Base-by-base conservation (phyloP, 2,329 filamentous ascomycete species). In the Aspergillus sojae region DNA sequence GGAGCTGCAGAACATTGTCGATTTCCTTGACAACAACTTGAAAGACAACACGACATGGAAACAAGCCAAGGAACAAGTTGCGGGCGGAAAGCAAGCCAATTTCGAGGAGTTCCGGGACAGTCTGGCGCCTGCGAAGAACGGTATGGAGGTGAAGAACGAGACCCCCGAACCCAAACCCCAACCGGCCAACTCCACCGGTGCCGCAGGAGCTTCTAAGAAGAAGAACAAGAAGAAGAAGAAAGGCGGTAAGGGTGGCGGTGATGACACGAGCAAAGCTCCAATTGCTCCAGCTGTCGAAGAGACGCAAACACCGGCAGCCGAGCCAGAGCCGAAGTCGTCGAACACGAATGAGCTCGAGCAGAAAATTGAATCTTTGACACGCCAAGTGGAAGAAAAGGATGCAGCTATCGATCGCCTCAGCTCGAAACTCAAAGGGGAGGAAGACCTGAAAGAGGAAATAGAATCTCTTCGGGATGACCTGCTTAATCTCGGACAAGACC, bases 181-280 rank as follows among this genome's bases (percentile, higher is more conserved):
- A 59, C 55, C 68, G 26, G 53, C 67, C 21, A 62, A 62, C 43
- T 48, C 68, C 1, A 30, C 68, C 19, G 60, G 70, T 12, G 71
- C 69, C 19, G 72, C 75, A 4, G 74, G 78, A 16, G 77, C 73
- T 16, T 77, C 81, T 12, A 80, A 80, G 63, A 94, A 93, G 80
- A 96, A 92, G 78, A 96, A 93, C 68, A 92, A 92, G 75, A 96
- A 94, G 82, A 97, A 96, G 85, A 91, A 89, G 79, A 94, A 94
- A 82, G 88, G 86, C 21, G 86, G 84, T 36, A 87, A 86, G 67
- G 77, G 77, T 7, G 75, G 78, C 7, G 75, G 78, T 10, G 78
- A 82, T 10, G 77, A 79, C n/a, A 56, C 72, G 16, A 57, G 67
- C 12, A 72, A 75, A 65, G 58, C 71, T 59, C 60, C 68, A 9